These are phyloP conservation scores for Trypanosoma platydactyli DNA, from an alignment of 208 protist genomes.

Conservation along the genomic window DNA sequence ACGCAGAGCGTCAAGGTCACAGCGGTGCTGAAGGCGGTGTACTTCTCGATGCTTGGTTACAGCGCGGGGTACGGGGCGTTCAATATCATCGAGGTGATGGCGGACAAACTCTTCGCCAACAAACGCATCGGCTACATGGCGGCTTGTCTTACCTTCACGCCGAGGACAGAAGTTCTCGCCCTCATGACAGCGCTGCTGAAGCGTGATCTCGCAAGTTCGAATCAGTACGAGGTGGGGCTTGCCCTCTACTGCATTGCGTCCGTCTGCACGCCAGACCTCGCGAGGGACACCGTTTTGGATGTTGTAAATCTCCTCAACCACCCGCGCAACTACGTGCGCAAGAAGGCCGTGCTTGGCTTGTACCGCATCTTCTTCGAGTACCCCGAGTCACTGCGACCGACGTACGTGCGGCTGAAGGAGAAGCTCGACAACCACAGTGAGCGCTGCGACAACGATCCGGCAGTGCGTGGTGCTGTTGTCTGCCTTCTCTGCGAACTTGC, in stretches of 20 bases:
- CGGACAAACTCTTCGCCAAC: slow-evolving; percentile 66
- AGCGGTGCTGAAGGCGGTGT: slow-evolving; percentile 97
- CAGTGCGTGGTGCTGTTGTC: slow-evolving; percentile 95
- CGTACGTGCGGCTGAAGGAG: slow-evolving; percentile 96
- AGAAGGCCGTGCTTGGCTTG: slow-evolving; percentile 94
- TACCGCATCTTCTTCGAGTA: slow-evolving; percentile 98
- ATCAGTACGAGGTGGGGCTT: slow-evolving; percentile 95
- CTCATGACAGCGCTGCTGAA: slow-evolving; percentile 96
- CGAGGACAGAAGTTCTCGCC: slow-evolving; percentile 96
- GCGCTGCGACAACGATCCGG: slow-evolving; percentile 72
- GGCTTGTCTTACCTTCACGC: slow-evolving; percentile 93
- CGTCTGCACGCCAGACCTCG: slow-evolving; percentile 96
- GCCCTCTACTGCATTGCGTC: slow-evolving; percentile 96
- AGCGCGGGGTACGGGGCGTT: slow-evolving; percentile 96
- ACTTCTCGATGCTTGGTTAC: slow-evolving; percentile 98
- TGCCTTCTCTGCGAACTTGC: slow-evolving; percentile 98
- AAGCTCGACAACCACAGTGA: slow-evolving; percentile 95
- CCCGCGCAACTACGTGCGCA: slow-evolving; percentile 92
- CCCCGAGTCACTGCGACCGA: slow-evolving; percentile 95
- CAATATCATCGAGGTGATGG: slow-evolving; percentile 97
- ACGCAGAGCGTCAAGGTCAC: slow-evolving; percentile 91
- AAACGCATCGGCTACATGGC: slow-evolving; percentile 95
- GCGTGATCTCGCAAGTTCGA: slow-evolving; percentile 94
- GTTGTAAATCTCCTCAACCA: slow-evolving; percentile 93
- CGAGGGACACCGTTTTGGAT: slow-evolving; percentile 94